Conservation (phyloP, 129 eudicot species). For the Chrysanthemum makinoi region DNA sequence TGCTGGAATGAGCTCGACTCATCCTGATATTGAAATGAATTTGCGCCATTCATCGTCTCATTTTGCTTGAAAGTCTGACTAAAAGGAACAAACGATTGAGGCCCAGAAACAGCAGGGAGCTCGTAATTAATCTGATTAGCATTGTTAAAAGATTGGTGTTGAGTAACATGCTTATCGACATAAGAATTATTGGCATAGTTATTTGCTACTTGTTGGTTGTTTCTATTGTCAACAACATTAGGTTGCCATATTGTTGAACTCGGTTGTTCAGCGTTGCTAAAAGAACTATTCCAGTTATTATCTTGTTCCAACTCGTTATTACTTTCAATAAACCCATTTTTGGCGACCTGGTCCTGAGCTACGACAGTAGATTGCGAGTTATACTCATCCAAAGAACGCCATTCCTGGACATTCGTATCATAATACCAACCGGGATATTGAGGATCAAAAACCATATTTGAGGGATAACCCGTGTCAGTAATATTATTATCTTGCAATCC, state of each 20-base stretch:
- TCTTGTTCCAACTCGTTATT: constrained; percentile 38
- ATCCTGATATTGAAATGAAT: constrained; percentile 34
- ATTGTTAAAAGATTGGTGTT: constrained; percentile 44
- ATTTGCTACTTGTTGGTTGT: constrained; percentile 36
- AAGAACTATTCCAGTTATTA: constrained; percentile 47
- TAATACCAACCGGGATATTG: constrained; percentile 97
- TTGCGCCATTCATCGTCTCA: constrained; percentile 43
- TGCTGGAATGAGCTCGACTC: constrained; percentile 25
- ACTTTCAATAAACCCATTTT: constrained; percentile 42
- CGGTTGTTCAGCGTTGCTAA: constrained; percentile 34
- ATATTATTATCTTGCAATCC: constrained; percentile 38
- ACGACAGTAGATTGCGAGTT: constrained; percentile 40
- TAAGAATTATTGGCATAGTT: constrained; percentile 28
- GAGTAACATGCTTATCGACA: constrained; percentile 41
- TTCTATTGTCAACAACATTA: constrained; percentile 22
- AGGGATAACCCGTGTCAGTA: constrained; percentile 54
- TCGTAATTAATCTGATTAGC: constrained; percentile 38
- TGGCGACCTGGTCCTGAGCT: constrained; percentile 42
- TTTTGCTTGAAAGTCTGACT: constrained; percentile 42
- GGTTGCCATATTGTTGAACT: constrained; percentile 49
- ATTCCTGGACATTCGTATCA: constrained; percentile 69
- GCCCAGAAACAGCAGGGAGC: constrained; percentile 37
- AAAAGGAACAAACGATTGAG: constrained; percentile 44
- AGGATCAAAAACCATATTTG: constrained; percentile 87
- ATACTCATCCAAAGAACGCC: constrained; percentile 71